Evolutionary conservation across 2,329 filamentous ascomycete species (phyloP), one percentile per base, ranked within the genome.

Genomic region (Xylariomycetidae sp.): DNA sequence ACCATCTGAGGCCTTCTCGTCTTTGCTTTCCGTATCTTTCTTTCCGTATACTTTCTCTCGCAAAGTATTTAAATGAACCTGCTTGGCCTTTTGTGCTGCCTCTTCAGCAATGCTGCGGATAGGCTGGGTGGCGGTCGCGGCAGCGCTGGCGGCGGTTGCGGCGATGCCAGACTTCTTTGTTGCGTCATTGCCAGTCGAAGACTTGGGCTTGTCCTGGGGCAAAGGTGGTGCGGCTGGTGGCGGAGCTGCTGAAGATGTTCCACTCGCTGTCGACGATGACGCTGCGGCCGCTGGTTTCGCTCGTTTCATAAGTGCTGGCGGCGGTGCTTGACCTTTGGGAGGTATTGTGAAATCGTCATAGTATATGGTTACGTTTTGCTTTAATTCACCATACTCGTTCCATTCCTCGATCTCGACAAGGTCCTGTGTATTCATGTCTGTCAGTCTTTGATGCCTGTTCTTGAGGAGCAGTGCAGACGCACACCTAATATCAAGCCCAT

Each of bases 361-460:
- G 62, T 74, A 77, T 48, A 83, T 76, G 40, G 72, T 80, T 50
- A 97, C 79, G 51, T 90, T 84, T 62, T 90, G 79, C 61, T 88
- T 88, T 41, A 98, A 76, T 64, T 97, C 90, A 62, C 88, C 88
- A 62, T 94, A 96, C 61, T 98, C 92, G 67, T 98, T 98, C 92
- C 90, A 97, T 58, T 98, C 92, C 64, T 98, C 92, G 44, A 97
- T 80, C 62, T 97, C 83, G 44, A 90, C 84, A 31, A 96, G 74
- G 58, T 96, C 92, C 89, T 96, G 43, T 28, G n/a, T n/a, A n/a
- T n/a, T n/a, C n/a, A n/a, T n/a, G n/a, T n/a, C n/a, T n/a, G n/a
- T n/a, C n/a, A n/a, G n/a, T n/a, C n/a, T n/a, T n/a, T n/a, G n/a
- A n/a, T n/a, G n/a, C n/a, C n/a, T n/a, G n/a, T n/a, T n/a, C n/a